Evolutionary conservation across 352 stramenopile genomes (phyloP), one percentile per base, ranked within the genome.

Genomic region (Phytophthora aleatoria): DNA sequence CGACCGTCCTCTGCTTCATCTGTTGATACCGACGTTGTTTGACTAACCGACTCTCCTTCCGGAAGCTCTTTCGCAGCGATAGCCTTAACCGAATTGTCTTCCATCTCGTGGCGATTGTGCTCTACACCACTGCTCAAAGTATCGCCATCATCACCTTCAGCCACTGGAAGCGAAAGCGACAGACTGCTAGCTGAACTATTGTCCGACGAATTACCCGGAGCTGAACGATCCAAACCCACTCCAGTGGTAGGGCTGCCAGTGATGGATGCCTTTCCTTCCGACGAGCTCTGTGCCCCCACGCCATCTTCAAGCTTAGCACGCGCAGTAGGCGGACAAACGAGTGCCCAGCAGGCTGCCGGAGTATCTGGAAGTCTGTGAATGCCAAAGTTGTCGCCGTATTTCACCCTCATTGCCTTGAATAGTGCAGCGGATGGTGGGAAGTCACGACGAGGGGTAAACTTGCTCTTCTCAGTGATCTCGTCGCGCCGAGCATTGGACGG

Each of bases 361-460:
- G 85, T 93, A 49, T 90, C 82, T 1, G 87, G 87, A 7, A 95
- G 52, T 45, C 80, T 66, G 41, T 92, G 81, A 57, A 92, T 83
- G 7, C 79, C 81, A 26, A 92, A 91, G 30, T 85, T 87, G 36
- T 91, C 83, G 15, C 87, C 87, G 47, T 94, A 95, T 35, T 91
- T 91, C 8, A 76, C 84, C 47, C 87, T 87, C 80, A 95, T 87
- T 3, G 87, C 87, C 66, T 95, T 93, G 60, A 94, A 94, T 39
- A 95, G 55, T 9, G 84, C 85, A 3, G 83, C 85, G n/a, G 87
- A 92, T 31, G 87, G 87, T 4, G 87, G 87, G 36, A 95, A 95
- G 53, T 94, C 87, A 15, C 85, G 85, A 42, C 81, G 81, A 12
- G 85, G 82, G 8, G 82, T 90, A 50, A 93, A 91, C 53, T 93